phyloP scores from a whole-genome alignment of 2,329 filamentous ascomycete genomes.

The Neofusicoccum sp. region DNA sequence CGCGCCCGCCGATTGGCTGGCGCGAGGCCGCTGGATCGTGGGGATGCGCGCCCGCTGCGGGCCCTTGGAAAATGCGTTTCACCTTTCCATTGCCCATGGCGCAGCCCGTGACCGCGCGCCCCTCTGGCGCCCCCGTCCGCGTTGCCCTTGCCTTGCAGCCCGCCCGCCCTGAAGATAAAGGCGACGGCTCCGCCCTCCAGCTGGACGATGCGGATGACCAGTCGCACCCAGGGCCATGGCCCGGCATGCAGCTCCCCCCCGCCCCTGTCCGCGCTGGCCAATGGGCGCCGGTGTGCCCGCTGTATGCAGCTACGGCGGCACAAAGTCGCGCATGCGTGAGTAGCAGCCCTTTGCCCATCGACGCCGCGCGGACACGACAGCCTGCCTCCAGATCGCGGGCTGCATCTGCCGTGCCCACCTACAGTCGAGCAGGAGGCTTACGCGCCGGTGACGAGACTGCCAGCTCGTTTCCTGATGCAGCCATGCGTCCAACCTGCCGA shows the following conservation, averaged over 20 bases:
- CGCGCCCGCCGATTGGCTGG: conserved; percentile 1
- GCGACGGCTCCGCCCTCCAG: not conserved
- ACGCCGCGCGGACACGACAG: not conserved
- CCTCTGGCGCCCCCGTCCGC: not conserved
- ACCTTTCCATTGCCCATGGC: not conserved
- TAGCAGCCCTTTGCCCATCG: not conserved
- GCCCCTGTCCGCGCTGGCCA: conserved; percentile 1
- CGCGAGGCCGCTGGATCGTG: not conserved
- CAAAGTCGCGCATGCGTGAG: conserved; percentile 10
- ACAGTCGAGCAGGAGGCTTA: not conserved
- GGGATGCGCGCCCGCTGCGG: conserved; percentile 3
- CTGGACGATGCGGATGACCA: not conserved
- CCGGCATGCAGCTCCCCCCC: conserved; percentile 7
- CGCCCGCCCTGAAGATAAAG: not conserved
- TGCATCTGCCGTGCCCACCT: not conserved
- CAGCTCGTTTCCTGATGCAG: not conserved
- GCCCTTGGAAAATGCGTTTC: conserved; percentile 3
- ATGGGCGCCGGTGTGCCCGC: not conserved
- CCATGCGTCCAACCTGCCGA: not conserved
- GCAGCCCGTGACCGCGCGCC: not conserved
- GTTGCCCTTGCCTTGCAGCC: not conserved
- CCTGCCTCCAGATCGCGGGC: not conserved
- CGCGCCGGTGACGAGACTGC: not conserved
- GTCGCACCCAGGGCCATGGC: conserved; percentile 9
- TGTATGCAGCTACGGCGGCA: not conserved